phyloP scores from a whole-genome alignment of 768 basidiomycete species.

The Collybia mongolica region DNA sequence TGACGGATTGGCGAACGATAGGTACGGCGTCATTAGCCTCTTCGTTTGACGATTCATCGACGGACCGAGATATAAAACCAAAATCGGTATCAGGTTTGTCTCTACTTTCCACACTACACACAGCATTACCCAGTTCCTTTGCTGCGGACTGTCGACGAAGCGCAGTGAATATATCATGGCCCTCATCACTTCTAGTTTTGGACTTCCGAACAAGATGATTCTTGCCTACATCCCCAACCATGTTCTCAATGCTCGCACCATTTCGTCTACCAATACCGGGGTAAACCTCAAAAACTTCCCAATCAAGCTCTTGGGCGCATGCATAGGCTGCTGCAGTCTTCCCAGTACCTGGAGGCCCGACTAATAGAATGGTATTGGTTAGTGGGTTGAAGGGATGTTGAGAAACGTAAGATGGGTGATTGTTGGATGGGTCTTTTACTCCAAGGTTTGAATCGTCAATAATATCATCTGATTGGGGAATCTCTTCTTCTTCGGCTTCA shows the following conservation, averaged over 20 bases:
- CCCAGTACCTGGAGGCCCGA: conserved; percentile 81
- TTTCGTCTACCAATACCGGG: conserved; percentile 92
- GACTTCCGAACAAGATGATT: conserved; percentile 75
- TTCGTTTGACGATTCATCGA: not conserved
- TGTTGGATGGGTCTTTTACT: conserved; percentile 16
- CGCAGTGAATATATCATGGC: conserved; percentile 1
- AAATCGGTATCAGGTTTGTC: conserved; percentile 17
- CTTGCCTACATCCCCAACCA: conserved; percentile 91
- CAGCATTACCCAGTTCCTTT: not conserved
- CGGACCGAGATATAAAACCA: conserved; percentile 17
- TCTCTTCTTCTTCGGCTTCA: conserved; percentile 24
- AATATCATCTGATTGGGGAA: conserved; percentile 23
- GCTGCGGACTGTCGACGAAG: conserved; percentile 1
- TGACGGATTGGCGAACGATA: conserved; percentile 74
- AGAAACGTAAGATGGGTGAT: conserved; percentile 9
- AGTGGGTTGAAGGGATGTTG: conserved; percentile 42
- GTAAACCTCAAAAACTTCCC: conserved; percentile 96
- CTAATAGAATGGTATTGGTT: conserved; percentile 84
- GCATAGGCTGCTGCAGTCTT: conserved; percentile 95
- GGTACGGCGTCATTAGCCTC: conserved; percentile 15
- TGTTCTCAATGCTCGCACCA: conserved; percentile 70
- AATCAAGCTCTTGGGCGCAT: conserved; percentile 89
- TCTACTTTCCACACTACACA: not conserved
- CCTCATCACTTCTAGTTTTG: conserved; percentile 7
- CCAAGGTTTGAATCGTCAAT: conserved; percentile 39